A percentile compares a stretch with the other conserved stretches of the same genome.
These are phyloP conservation scores for Xerocomellus dryophilus DNA, from an alignment of 768 basidiomycete genomes.

Conservation along the genomic window DNA sequence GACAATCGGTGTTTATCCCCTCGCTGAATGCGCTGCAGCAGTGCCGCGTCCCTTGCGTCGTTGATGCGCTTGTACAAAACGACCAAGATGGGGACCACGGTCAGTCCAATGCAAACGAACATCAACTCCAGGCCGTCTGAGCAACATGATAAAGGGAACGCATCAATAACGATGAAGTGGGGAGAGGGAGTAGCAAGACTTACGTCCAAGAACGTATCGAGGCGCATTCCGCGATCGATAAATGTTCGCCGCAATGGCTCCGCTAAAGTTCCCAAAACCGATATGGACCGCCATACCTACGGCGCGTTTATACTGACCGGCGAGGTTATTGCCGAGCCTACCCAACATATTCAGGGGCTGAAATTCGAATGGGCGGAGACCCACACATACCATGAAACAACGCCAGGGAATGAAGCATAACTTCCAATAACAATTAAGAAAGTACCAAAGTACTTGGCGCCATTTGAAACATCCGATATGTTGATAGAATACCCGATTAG, in stretches of 20 bases:
- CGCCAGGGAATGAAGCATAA: constrained; percentile 54
- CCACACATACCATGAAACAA: constrained; percentile 52
- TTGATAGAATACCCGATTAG: constrained; percentile 63
- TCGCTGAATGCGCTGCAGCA: constrained; percentile 9
- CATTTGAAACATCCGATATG: constrained; percentile 48
- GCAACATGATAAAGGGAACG: neutral
- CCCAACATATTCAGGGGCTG: neutral
- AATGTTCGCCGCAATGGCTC: constrained; percentile 62
- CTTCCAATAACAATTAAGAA: constrained; percentile 67
- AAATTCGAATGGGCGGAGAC: constrained; percentile 12
- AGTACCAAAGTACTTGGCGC: constrained; percentile 70
- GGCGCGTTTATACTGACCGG: constrained; percentile 68
- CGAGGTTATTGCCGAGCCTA: constrained; percentile 54
- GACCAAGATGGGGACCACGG: constrained; percentile 47
- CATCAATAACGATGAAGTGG: neutral
- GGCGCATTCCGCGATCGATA: constrained; percentile 59
- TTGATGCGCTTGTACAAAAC: constrained; percentile 57
- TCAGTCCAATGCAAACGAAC: constrained; percentile 65
- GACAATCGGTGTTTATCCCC: constrained; percentile 21
- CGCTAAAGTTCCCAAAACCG: constrained; percentile 55
- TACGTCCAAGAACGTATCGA: constrained; percentile 61
- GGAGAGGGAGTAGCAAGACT: constrained; percentile 21
- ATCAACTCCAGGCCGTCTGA: constrained; percentile 62
- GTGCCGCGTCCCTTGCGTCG: constrained; percentile 40
- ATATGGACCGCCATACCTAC: constrained; percentile 61